These are phyloP conservation scores for Metschnikowia cubensis DNA, from an alignment of 805 yeast species.

Conservation along the genomic window DNA sequence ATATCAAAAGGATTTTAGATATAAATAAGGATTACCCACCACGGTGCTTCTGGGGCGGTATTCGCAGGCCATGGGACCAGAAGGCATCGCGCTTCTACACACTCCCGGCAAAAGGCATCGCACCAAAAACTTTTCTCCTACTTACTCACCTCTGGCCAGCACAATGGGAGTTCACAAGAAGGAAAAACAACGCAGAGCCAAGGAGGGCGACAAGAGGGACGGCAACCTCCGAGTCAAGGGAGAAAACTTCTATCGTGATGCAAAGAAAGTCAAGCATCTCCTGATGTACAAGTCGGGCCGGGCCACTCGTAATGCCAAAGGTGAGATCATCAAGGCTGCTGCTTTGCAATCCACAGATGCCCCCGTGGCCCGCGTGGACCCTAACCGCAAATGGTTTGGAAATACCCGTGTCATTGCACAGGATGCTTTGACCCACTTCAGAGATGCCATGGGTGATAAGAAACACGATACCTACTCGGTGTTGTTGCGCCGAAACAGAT, in stretches of 20 bases:
- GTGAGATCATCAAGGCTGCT: slow-evolving; percentile 86
- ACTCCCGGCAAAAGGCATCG: slow-evolving; percentile 2
- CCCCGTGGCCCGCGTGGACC: slow-evolving; percentile 91
- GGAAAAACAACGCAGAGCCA: slow-evolving; percentile 80
- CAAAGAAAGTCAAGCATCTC: slow-evolving; percentile 83
- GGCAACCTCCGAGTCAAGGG: slow-evolving; percentile 94
- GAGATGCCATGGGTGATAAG: slow-evolving; percentile 89
- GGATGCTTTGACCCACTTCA: slow-evolving; percentile 89
- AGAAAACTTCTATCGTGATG: slow-evolving; percentile 93
- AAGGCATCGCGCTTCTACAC: slow-evolving; percentile 1
- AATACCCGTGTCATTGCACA: slow-evolving; percentile 96
- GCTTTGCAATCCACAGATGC: slow-evolving; percentile 80
- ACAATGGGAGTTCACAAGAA: slow-evolving; percentile 90
- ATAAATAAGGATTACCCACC: no score
- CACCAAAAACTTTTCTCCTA: slow-evolving; percentile 3
- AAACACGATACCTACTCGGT: slow-evolving; percentile 82
- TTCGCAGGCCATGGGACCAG: neutral
- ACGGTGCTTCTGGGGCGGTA: no score
- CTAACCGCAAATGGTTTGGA: slow-evolving; percentile 96
- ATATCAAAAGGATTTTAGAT: no score
- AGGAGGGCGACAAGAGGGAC: slow-evolving; percentile 77
- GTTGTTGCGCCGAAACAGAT: slow-evolving; percentile 77
- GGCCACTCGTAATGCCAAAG: slow-evolving; percentile 80
- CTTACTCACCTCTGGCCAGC: neutral
- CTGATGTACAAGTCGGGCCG: slow-evolving; percentile 92